Evolutionary conservation across 2,329 filamentous ascomycete species (phyloP), one percentile per base, ranked within the genome.

Genomic region (Bertia moriformis): DNA sequence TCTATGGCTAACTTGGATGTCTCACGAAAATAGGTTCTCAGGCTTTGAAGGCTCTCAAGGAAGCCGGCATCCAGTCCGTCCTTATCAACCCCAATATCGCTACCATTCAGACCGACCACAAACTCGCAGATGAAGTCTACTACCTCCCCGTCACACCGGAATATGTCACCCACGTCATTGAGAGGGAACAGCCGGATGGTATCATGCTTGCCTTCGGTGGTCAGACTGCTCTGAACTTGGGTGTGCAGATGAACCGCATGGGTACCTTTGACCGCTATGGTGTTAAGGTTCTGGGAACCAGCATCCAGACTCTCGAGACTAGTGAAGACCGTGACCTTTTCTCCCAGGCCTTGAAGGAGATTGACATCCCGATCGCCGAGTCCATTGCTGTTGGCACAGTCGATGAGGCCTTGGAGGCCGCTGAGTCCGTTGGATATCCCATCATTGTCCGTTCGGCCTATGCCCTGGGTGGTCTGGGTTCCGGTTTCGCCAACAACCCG

Each of bases 41-140:
- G 68, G 91, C 91, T 40, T 71, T 98, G 45, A 96, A 96, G 66
- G 91, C 91, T 29, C 71, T 98, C 44, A 96, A 94, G 64, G 89
- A 96, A 65, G 89, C 88, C 46, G 86, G 86, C 44, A 84, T 96
- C 43, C 65, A 79, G 49, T 94, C 89, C 7, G 83, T 96, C 40
- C 77, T 96, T 47, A 88, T 96, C 60, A 96, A 96, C 65, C 89
- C 89, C 52, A 96, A 96, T 60, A 96, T 96, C 58, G 89, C 89
- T 43, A 96, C 91, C 42, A 96, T 96, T 55, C 89, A 96, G 66
- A 96, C 89, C 51, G 87, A 93, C 60, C 89, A 96, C 70, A 80
- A 82, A 53, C 82, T 96, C 56, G 87, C 87, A 54, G 89, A 96
- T 57, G 88, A 96, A 66, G 83, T 96, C 54, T 96, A 96, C 71